Evolutionary conservation across 2,329 filamentous ascomycete species (phyloP), one percentile per base, ranked within the genome.

Genomic region (Xylariomycetidae sp.): DNA sequence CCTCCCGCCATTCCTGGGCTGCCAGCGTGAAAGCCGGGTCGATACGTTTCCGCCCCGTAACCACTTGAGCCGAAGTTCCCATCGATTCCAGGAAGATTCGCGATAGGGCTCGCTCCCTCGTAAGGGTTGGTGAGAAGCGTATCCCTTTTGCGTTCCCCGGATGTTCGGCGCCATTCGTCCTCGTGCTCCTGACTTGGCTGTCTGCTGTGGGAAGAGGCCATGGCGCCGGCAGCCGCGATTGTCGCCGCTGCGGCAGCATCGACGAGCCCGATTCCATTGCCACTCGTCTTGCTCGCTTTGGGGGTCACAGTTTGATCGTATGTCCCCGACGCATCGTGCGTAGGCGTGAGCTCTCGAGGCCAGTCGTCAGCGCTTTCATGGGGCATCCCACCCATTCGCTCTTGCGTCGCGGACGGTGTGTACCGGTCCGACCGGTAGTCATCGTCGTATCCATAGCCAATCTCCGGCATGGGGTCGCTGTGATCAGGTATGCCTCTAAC

Each of bases 391-490:
- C 76, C 79, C 31, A 83, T 73, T 1, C 80, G 81, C 13, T 84
- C 86, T 44, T 88, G 75, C 25, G 93, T 78, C 31, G 89, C 71
- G 0, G 89, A 95, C 3, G 87, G 87, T 13, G 88, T 94, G 28
- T 77, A 81, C 12, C 86, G 72, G 40, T 93, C 87, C 6, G 45
- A 46, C 12, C 34, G 28, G 13, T 45, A 38, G 15, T 63, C 60
- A 23, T 76, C 72, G 9, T 72, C 67, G 37, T 68, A 64, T 31
- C 60, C 65, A 44, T 85, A 82, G 4, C 82, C 86, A 49, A 85
- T 79, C 52, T 89, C 87, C 0, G 83, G 85, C 66, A 89, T 75
- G 5, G 83, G 82, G 46, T 89, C 70, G 36, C 79, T 63, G 22
- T 74, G 61, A 43, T 81, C 72, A 4, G 86, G 86, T 39, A 89